These are phyloP conservation scores for Umbelopsis ramanniana DNA, from an alignment of 192 early-diverging fungal genomes.

Conservation along the genomic window DNA sequence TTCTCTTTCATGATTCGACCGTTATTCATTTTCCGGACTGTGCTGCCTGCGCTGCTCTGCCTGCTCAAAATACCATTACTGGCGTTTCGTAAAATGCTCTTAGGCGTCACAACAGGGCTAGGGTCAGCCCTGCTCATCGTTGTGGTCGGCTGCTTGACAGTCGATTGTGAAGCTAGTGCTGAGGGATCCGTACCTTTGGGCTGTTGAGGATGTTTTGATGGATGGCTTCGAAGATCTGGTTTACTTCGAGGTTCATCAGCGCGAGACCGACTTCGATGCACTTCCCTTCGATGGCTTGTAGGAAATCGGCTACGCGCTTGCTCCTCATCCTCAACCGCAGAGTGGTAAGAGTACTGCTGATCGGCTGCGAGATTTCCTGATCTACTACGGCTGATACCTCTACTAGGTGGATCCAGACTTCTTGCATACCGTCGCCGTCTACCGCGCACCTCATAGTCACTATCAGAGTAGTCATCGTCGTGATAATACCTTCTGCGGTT, in stretches of 20 bases:
- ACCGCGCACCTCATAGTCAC: constrained; percentile 1
- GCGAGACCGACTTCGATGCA: neutral
- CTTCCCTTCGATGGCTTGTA: neutral
- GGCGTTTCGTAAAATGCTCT: constrained; percentile 2
- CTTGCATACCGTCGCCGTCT: constrained; percentile 15
- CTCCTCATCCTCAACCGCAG: constrained; percentile 14
- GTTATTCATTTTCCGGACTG: constrained; percentile 6
- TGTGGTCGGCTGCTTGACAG: neutral
- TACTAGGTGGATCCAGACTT: constrained; percentile 8
- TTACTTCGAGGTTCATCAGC: neutral
- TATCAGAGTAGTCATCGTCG: neutral
- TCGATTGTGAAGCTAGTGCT: neutral
- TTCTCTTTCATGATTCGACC: constrained; percentile 3
- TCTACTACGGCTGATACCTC: constrained; percentile 6
- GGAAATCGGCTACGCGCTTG: neutral
- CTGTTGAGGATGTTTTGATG: neutral
- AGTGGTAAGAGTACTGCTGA: neutral
- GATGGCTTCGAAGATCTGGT: neutral
- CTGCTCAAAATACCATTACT: constrained; percentile 7
- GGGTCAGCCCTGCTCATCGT: neutral
- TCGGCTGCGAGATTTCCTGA: neutral
- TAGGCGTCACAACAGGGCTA: constrained; percentile 9
- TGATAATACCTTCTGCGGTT: neutral
- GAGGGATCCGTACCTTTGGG: neutral
- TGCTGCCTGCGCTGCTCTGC: constrained; percentile 7